These are phyloP conservation scores for Gypsophila paniculata DNA, from an alignment of 179 eudicot genomes.

Conservation along the genomic window DNA sequence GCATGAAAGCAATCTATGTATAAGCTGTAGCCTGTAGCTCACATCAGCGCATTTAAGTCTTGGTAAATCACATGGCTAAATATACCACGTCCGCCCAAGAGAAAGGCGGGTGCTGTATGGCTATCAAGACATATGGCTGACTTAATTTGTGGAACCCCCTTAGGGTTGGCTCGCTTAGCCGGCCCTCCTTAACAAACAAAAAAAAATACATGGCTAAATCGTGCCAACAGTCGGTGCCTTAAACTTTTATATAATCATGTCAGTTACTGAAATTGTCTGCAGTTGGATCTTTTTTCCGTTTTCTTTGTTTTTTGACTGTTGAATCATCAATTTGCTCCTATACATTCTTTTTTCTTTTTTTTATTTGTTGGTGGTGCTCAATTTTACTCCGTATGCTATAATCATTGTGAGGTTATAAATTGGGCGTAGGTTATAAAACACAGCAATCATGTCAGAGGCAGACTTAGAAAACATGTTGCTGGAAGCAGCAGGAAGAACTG, in stretches of 20 bases:
- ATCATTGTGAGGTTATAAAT: neutral
- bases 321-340: neutral
- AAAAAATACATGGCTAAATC: too few relatives aligned
- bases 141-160: too few relatives aligned
- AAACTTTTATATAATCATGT: too few relatives aligned
- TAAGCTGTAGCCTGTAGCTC: neutral
- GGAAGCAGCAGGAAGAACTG: constrained; percentile 87
- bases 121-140: too few relatives aligned
- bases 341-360: neutral
- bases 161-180: too few relatives aligned
- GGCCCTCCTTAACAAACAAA: too few relatives aligned
- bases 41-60: too few relatives aligned
- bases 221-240: too few relatives aligned
- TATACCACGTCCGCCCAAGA: too few relatives aligned
- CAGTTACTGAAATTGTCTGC: neutral
- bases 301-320: neutral
- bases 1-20: too few relatives aligned
- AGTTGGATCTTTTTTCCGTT: neutral
- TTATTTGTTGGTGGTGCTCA: neutral
- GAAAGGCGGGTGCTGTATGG: too few relatives aligned
- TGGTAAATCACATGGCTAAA: too few relatives aligned
- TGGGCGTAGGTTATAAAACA: neutral
- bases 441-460: constrained; percentile 38
- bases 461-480: constrained; percentile 77
- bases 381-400: neutral